phyloP scores from a whole-genome alignment of 2,329 filamentous ascomycete species.

The Colletotrichum sp. region DNA sequence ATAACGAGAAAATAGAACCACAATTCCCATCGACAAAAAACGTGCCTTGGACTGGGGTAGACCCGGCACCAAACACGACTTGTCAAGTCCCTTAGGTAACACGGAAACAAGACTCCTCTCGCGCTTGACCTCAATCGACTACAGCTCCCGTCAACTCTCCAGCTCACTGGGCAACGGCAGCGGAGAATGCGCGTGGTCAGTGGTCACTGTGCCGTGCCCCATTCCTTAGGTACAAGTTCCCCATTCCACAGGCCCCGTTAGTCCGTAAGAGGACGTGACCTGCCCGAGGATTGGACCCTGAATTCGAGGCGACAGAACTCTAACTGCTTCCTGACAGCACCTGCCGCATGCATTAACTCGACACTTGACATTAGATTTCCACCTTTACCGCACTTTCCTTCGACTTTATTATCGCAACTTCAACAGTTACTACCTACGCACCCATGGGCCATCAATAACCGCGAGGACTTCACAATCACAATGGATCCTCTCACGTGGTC shows the following conservation, averaged over 20 bases:
- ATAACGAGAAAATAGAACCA: background rate
- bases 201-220: background rate
- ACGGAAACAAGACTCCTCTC: background rate
- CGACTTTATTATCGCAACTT: background rate
- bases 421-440: background rate
- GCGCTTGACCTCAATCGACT: background rate
- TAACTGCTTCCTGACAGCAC: background rate
- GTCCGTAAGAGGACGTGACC: background rate
- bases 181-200: background rate
- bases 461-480: background rate
- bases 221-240: background rate
- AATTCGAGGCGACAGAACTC: background rate
- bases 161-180: background rate
- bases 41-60: background rate
- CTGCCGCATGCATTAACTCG: background rate
- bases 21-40: background rate
- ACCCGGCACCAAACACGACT: background rate
- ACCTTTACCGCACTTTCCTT: background rate
- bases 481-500: background rate
- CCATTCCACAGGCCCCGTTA: background rate
- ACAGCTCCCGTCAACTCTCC: background rate
- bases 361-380: background rate
- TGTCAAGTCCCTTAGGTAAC: constrained; percentile 3
- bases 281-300: constrained; percentile 4
- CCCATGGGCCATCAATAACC: background rate